phyloP scores from a whole-genome alignment of 2,329 filamentous ascomycete genomes.

The Botrytis deweyae region DNA sequence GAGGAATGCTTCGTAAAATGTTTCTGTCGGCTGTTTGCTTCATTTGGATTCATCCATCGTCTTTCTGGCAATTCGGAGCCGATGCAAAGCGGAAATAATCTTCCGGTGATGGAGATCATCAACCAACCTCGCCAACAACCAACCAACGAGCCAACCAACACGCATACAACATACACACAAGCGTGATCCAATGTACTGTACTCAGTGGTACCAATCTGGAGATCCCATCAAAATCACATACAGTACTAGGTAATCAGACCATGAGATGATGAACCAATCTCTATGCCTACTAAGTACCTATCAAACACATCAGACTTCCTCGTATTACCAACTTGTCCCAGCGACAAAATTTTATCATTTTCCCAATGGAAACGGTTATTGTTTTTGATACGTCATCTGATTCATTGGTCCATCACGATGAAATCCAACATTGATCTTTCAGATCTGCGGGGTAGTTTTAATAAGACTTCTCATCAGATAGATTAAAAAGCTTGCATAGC shows the following conservation, averaged over 20 bases:
- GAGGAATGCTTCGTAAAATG: background rate
- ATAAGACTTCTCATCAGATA: background rate
- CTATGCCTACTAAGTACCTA: background rate
- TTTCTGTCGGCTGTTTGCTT: background rate
- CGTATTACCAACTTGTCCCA: background rate
- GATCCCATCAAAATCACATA: background rate
- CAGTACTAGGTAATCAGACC: background rate
- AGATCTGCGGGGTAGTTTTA: background rate
- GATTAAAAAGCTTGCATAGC: background rate
- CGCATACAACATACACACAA: background rate
- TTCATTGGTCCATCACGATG: background rate
- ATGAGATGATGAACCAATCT: background rate
- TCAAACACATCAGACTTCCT: background rate
- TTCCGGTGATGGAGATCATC: background rate
- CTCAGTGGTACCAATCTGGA: too few relatives aligned
- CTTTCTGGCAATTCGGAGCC: background rate
- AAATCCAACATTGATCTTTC: background rate
- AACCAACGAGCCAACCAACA: too few relatives aligned
- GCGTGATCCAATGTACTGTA: background rate
- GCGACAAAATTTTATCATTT: background rate
- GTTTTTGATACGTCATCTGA: background rate
- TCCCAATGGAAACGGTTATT: background rate
- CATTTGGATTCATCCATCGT: background rate
- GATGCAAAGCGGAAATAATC: background rate
- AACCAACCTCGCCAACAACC: background rate